These are phyloP conservation scores for Nakataea oryzae DNA, from an alignment of 2,329 filamentous ascomycete species.

Conservation along the genomic window DNA sequence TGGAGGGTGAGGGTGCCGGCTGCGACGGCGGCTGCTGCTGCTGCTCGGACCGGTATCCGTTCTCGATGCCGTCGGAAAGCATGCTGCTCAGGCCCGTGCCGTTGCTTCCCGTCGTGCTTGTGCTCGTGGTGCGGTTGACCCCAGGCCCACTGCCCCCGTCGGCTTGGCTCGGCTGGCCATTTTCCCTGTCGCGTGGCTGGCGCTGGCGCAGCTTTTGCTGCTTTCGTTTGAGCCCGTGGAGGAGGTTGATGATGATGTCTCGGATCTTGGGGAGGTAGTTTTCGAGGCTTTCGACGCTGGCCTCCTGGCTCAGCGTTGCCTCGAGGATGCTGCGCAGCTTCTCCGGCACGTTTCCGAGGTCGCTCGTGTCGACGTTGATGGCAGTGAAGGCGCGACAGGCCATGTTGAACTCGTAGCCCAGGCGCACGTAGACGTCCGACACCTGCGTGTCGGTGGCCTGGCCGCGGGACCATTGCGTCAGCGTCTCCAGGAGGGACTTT, in stretches of 20 bases:
- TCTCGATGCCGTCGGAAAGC: conserved; percentile 48
- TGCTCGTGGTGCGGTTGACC: conserved; percentile 41
- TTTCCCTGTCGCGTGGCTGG: conserved; percentile 47
- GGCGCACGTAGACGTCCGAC: conserved; percentile 92
- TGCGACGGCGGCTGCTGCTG: conserved; percentile 20
- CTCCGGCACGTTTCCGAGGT: conserved; percentile 92
- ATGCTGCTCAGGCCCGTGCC: conserved; percentile 46
- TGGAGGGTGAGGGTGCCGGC: conserved; percentile 5
- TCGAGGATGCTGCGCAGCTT: conserved; percentile 83
- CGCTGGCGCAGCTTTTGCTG: conserved; percentile 74
- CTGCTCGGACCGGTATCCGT: conserved; percentile 33
- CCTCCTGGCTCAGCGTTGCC: conserved; percentile 92
- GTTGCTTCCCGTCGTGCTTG: conserved; percentile 47
- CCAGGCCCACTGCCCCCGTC: conserved; percentile 18
- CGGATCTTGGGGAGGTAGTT: conserved; percentile 88
- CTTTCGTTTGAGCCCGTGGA: conserved; percentile 94
- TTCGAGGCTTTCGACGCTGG: conserved; percentile 85
- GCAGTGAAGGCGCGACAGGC: conserved; percentile 93
- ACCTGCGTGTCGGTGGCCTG: conserved; percentile 89
- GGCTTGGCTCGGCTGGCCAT: conserved; percentile 4
- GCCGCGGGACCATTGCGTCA: conserved; percentile 94
- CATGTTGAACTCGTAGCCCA: conserved; percentile 99
- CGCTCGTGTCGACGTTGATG: conserved; percentile 90
- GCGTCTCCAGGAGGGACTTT: conserved; percentile 91
- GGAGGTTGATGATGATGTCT: conserved; percentile 95